Base-by-base conservation (phyloP, 495 filamentous ascomycete species). In the Annulohypoxylon stygium region DNA sequence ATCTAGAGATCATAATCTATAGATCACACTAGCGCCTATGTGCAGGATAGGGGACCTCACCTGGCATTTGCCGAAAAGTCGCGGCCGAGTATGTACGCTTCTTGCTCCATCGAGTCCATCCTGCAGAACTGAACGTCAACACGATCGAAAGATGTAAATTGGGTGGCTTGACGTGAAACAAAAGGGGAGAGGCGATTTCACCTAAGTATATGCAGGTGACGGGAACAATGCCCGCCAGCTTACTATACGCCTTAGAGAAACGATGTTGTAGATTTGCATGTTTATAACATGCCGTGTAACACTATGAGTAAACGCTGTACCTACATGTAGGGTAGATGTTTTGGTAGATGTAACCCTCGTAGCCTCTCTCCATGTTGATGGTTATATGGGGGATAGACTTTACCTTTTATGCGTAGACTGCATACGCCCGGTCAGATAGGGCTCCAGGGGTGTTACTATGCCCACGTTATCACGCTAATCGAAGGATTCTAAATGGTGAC, bases 251-350 rank as follows among this genome's bases (percentile, higher is more conserved):
- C 34, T 59, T 39, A 3, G 23, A n/a, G 33, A 55, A 55, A 59
- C 34, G 14, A 16, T 23, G 20, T 37, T 7, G 20, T 39, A 20
- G 10, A 41, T 23, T 25, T 59, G 55, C 34, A 59, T 59, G 55
- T 59, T 59, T 41, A 59, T 59, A 59, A 39, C 33, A 59, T 59
- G 55, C 36, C 55, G 18, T 59, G 55, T 59, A 59, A 59, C 55
- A 16, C 5, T 41, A 30, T 4, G 20, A 59, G 9, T 59, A 10
- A 59, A 59, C n/a, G 55, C 8, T 20, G 55, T 11, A 23, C 55
- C 26, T 37, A 37, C 33, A 59, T 41, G 34, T 59, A 59, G 55
- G 18, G 10, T 11, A 9, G 11, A 59, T 41, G 16, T n/a, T 39
- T 34, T 59, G 7, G 2, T 55, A 41, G 39, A 59, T 59, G 36